Base-by-base conservation (phyloP, 768 basidiomycete genomes). In the Leccinum variicolor region DNA sequence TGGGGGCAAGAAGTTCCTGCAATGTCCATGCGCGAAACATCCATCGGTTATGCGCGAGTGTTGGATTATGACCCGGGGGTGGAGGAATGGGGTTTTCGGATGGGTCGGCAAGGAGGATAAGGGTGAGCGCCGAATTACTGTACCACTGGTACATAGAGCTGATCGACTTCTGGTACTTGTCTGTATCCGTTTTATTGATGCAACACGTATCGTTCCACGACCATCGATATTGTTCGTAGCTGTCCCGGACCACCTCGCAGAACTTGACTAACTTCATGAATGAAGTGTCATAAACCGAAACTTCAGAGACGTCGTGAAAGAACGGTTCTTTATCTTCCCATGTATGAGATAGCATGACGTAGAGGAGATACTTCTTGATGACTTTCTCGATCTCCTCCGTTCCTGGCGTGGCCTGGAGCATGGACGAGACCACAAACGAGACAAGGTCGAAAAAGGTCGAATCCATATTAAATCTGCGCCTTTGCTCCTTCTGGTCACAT, bases 61-160 rank as follows among this genome's bases (percentile, higher is more conserved):
- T 6, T 7, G 54, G 51, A 10, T 34, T 7, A 15, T 15, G 6
- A n/a, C n/a, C n/a, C n/a, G n/a, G n/a, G 34, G 14, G 6, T 3
- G n/a, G 17, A 15, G 5, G 25, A 43, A 9, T 9, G 17, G 0
- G 52, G 47, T 29, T n/a, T 29, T 23, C 4, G 34, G 50, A 58
- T 23, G 53, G 54, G 21, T 39, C 14, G 31, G 57, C 52, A 11
- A 62, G 62, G 49, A 47, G 53, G 8, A 63, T 61, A 26, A 63
- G 45, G 0, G 62, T 63, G 41, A 62, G 25, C 2, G 57, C 54
- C 1, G 62, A 56, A 10, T 55, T 43, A 2, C 36, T 11, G 54
- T 63, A 63, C 62, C 62, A 63, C 15, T 51, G 55, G 60, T 55
- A 63, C 62, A 63, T 63, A 2, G n/a, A 54, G 2, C 46, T 47